Evolutionary conservation across 2,329 filamentous ascomycete species (phyloP).

Genomic region (Colletotrichum plurivorum): DNA sequence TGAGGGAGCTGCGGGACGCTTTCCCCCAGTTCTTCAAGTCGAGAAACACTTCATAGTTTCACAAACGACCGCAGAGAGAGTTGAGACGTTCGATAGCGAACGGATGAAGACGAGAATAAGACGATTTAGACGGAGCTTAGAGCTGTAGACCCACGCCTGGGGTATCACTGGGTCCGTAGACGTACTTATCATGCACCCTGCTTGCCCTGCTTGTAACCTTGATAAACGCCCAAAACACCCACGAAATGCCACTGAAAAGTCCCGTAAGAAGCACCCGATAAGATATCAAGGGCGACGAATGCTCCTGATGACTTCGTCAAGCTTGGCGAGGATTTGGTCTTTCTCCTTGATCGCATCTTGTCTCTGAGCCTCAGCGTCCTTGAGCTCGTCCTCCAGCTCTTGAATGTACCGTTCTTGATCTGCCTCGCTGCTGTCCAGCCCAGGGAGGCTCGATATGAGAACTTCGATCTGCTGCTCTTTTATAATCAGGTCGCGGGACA

Average conservation of each 20-base stretch:
- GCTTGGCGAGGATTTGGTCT: slow-evolving; percentile 70
- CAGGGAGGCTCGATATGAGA: slow-evolving; percentile 81
- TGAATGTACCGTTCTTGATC: slow-evolving; percentile 80
- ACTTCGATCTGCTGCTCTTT: slow-evolving; percentile 89
- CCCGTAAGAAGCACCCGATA: slow-evolving; percentile 27
- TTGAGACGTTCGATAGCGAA: background rate
- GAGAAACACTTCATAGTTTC: slow-evolving; percentile 31
- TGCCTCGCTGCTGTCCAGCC: slow-evolving; percentile 82
- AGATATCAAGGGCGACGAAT: slow-evolving; percentile 68
- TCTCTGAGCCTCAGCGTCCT: slow-evolving; percentile 72
- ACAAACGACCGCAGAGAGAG: background rate
- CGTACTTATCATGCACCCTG: slow-evolving; percentile 21
- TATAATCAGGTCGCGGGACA: slow-evolving; percentile 81
- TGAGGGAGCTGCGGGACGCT: slow-evolving; percentile 80
- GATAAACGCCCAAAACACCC: slow-evolving; percentile 45
- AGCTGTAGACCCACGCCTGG: slow-evolving; percentile 18
- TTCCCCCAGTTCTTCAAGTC: slow-evolving; percentile 91
- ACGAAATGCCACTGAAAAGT: slow-evolving; percentile 38
- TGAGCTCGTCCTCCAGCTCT: slow-evolving; percentile 76
- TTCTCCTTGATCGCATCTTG: slow-evolving; percentile 75
- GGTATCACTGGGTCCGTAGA: slow-evolving; percentile 26
- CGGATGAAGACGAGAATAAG: background rate
- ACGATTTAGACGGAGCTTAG: background rate
- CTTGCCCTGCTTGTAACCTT: slow-evolving; percentile 22
- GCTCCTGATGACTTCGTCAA: slow-evolving; percentile 73